Evolutionary conservation across 306 rosid species (phyloP).

Genomic region (Dryas alaskensis): DNA sequence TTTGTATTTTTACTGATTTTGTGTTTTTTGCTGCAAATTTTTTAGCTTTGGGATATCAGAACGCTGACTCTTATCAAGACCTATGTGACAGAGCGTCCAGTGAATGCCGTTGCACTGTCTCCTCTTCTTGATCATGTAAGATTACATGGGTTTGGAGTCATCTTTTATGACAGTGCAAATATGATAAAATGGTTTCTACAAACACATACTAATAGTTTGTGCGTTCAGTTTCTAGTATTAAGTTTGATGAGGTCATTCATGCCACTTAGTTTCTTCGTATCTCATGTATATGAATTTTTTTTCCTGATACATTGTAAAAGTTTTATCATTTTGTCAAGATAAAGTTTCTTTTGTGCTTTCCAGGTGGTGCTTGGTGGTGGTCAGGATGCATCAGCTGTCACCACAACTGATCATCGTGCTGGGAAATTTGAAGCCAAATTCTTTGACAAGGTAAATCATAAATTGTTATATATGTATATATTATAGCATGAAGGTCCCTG

Average conservation of each 20-base stretch:
- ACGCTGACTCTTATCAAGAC: constrained; percentile 85
- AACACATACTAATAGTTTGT: background rate
- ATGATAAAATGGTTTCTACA: background rate
- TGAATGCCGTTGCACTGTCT: constrained; percentile 94
- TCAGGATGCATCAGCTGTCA: constrained; percentile 87
- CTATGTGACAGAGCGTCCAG: constrained; percentile 81
- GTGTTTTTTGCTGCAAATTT: constrained; percentile 15
- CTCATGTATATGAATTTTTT: background rate
- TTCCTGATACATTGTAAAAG: background rate
- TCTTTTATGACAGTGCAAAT: too few species aligned
- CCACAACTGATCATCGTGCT: constrained; percentile 91
- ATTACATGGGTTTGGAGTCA: too few species aligned
- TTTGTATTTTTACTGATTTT: background rate
- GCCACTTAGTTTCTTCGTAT: background rate
- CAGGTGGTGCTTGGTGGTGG: constrained; percentile 99
- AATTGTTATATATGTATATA: background rate
- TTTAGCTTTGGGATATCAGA: constrained; percentile 85
- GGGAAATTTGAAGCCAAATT: constrained; percentile 95
- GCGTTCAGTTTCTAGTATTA: background rate
- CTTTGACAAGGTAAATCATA: constrained; percentile 61
- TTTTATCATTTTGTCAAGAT: background rate
- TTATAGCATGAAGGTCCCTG: background rate
- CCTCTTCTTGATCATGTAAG: constrained; percentile 94
- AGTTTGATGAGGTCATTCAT: background rate
- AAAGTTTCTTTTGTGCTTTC: constrained; percentile 6